Evolutionary conservation across 2,329 filamentous ascomycete species (phyloP).

Genomic region (Orbilia ellipsospora): DNA sequence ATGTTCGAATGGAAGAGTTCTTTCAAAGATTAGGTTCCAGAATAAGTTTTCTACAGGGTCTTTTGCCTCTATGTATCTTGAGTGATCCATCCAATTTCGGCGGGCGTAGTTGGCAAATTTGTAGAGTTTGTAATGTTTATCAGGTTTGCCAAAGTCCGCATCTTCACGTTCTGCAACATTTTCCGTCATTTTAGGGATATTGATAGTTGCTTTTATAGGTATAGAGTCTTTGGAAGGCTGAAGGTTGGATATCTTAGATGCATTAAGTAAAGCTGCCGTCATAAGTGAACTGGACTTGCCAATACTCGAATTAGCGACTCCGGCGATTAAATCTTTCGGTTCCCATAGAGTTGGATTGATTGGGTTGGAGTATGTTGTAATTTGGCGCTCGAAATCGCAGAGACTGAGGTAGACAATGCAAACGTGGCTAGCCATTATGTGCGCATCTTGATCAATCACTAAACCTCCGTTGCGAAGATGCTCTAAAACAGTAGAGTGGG

Average conservation of each 20-base stretch:
- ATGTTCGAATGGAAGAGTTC: not conserved
- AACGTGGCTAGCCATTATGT: no score
- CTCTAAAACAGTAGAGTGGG: no score
- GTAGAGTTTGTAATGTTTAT: not conserved
- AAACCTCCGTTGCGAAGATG: no score
- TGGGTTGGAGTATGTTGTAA: no score
- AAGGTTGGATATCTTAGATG: not conserved
- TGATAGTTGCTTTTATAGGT: not conserved
- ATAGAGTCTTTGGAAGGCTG: not conserved
- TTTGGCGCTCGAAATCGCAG: no score
- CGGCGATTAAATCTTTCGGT: no score
- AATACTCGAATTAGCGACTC: no score
- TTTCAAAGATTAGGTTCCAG: not conserved
- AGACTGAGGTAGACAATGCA: no score
- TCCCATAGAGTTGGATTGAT: no score
- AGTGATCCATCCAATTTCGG: conserved; percentile 13
- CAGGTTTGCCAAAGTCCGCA: not conserved
- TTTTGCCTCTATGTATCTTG: not conserved
- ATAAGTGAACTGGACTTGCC: not conserved
- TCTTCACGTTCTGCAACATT: not conserved
- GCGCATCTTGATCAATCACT: no score
- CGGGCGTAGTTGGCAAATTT: conserved; percentile 12
- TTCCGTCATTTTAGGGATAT: not conserved
- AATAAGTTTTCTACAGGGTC: not conserved
- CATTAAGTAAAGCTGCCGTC: not conserved